Evolutionary conservation across 768 basidiomycete genomes (phyloP), one percentile per base, ranked within the genome.

Genomic region (Coprinellus aureogranulatus): DNA sequence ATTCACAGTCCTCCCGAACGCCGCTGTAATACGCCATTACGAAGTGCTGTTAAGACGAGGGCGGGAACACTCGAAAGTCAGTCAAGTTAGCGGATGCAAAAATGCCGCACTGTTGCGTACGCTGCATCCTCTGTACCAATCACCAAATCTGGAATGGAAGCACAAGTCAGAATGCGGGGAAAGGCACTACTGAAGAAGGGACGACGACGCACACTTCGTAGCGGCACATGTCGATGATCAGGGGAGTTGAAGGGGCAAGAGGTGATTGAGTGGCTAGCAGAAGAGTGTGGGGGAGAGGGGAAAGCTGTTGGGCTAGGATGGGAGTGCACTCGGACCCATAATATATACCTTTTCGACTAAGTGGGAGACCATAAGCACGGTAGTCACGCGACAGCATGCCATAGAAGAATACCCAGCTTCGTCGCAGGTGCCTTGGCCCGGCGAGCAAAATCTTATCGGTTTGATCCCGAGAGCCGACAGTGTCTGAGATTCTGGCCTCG

Each of bases 21-120:
- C 89, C 88, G 0, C 85, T 82, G 62, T 86, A 84, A 63, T 88
- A 89, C 26, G 76, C 64, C 37, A 76, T 75, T 48, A 87, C 77
- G 68, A 86, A 88, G 69, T 88, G 86, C 88, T 89, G 50, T 46
- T 34, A 34, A 34, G 34, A 34, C 8, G 8, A 34, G 14, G 34
- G 34, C 8, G 34, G 12, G 51, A 18, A 10, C 22, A 40, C 18
- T 44, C 26, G 31, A 16, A 14, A 42, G 3, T 44, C 18, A 44
- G 41, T 44, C 6, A 34, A 34, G 41, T 8, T 8, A 44, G n/a
- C 20, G 20, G 18, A 5, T 22, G 41, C 41, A 6, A 44, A 44
- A 44, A 18, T 44, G 41, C 16, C 28, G 23, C 41, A 12, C 51
- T 49, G 51, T 50, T 20, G 61, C 74, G 62, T 69, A 77, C 77